A percentile compares a stretch with the other conserved stretches of the same genome.
Evolutionary conservation across 2,329 filamentous ascomycete genomes (phyloP).

Genomic region (Colletotrichum abscissum): DNA sequence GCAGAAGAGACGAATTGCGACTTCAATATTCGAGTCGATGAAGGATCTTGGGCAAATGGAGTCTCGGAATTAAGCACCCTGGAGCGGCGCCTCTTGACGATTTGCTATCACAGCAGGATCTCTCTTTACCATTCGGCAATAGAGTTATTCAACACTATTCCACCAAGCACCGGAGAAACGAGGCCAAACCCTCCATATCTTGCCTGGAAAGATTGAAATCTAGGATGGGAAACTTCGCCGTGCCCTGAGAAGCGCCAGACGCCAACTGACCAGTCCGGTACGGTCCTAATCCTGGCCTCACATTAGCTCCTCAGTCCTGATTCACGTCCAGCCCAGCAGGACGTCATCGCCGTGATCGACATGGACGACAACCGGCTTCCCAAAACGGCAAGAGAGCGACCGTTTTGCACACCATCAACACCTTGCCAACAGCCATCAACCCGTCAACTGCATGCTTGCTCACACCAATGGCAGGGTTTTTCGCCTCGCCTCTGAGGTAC

Average conservation of each 20-base stretch:
- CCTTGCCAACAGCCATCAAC: constrained; percentile 2
- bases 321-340: constrained; percentile 1
- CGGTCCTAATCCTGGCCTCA: not conserved
- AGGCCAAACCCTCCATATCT: not conserved
- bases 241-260: not conserved
- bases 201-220: not conserved
- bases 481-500: not conserved
- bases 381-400: constrained; percentile 29
- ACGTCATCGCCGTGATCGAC: constrained; percentile 33
- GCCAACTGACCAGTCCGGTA: not conserved
- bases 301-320: constrained; percentile 1
- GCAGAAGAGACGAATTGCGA: not conserved
- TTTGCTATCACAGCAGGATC: too few species aligned
- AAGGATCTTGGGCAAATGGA: not conserved
- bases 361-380: constrained; percentile 29
- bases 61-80: not conserved
- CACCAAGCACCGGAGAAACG: not conserved
- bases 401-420: not conserved
- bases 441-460: constrained; percentile 3
- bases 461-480: not conserved
- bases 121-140: not conserved
- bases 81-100: not conserved
- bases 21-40: constrained; percentile 1
- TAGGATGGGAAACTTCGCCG: not conserved
- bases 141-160: not conserved